Conservation (phyloP, 805 yeast genomes). For the Nakazawaea siamensis region DNA sequence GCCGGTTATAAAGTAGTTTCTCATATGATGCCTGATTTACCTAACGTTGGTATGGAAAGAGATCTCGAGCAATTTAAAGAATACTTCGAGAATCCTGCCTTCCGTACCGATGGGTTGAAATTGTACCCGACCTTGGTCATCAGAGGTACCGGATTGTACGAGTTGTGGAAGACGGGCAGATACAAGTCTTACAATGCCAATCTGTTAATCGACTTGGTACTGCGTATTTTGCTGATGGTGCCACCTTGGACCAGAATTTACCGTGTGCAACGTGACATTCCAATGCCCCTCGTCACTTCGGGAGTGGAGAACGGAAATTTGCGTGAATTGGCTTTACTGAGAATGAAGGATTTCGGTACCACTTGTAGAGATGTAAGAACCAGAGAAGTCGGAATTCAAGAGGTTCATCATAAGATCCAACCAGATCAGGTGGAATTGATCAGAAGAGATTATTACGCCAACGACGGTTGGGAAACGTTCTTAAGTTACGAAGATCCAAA, state of each 20-base stretch:
- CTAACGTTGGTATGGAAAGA: conserved; percentile 98
- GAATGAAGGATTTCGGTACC: conserved; percentile 98
- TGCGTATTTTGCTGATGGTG: conserved; percentile 89
- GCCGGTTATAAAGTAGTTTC: conserved; percentile 97
- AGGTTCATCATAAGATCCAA: conserved; percentile 91
- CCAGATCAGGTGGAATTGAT: conserved; percentile 97
- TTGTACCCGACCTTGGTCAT: conserved; percentile 94
- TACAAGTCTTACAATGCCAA: conserved; percentile 93
- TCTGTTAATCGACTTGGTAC: conserved; percentile 88
- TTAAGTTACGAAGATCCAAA: conserved; percentile 94
- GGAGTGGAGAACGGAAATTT: conserved; percentile 98
- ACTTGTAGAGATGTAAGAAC: conserved; percentile 94
- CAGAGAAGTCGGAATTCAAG: conserved; percentile 97
- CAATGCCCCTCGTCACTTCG: conserved; percentile 96
- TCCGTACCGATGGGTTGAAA: conserved; percentile 94
- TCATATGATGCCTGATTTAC: conserved; percentile 99
- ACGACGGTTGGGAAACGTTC: conserved; percentile 99
- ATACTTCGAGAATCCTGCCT: conserved; percentile 94
- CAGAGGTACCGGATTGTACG: conserved; percentile 95
- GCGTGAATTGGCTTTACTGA: conserved; percentile 88
- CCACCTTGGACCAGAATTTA: conserved; percentile 99
- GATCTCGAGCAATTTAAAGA: conserved; percentile 94
- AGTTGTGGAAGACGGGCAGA: conserved; percentile 93
- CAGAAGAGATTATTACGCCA: conserved; percentile 93
- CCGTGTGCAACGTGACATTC: conserved; percentile 97